Base-by-base conservation (phyloP, 1,139 yeast genomes). In the Lodderomyces elongisporus region DNA sequence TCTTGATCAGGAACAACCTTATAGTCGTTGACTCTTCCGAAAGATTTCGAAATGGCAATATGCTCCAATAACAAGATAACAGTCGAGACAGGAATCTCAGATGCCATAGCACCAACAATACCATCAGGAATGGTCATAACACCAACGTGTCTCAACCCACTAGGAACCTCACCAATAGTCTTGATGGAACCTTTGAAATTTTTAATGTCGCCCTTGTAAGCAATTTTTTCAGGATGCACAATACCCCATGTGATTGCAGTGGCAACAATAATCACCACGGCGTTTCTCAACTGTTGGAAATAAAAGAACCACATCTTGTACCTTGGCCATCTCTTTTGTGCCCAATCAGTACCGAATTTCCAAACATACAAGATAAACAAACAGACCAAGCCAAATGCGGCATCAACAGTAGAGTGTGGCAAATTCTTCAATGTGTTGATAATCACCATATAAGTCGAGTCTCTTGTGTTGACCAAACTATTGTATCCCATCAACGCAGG, bases 1-100 rank as follows among this genome's bases (percentile, higher is more conserved):
- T 89, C 97, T 64, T 89, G 97, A 61, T 89, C 89, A 30, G 97
- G 96, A 40, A 79, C 74, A 51, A 89, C 82, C 51, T 85, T 85
- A 61, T 89, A 89, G 56, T 85, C 95, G 54, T 89, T 88, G 46
- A 88, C 67, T 61, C 96, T 75, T 41, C 96, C 97, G 53, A 89
- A 89, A 3, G 96, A 85, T 58, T 88, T 89, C 36, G 96, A 72
- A 49, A 89, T 89, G 36, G 96, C 91, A 54, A 89, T 88, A 57
- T 89, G 97, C 59, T 89, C 96, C 46, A 89, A 70, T 40, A 89
- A 72, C 46, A 89, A 70, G 38, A 89, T 79, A 45, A 89, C 81
- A 20, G 80, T 74, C 10, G 95, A 82, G 24, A 88, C 91, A 3
- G 96, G 96, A 34, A 89, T 62, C 52, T 88, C 93, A 4, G 81